A percentile compares a stretch with the other conserved stretches of the same genome.
phyloP scores from a whole-genome alignment of 2,329 filamentous ascomycete species.

The Colletotrichum australisinense region DNA sequence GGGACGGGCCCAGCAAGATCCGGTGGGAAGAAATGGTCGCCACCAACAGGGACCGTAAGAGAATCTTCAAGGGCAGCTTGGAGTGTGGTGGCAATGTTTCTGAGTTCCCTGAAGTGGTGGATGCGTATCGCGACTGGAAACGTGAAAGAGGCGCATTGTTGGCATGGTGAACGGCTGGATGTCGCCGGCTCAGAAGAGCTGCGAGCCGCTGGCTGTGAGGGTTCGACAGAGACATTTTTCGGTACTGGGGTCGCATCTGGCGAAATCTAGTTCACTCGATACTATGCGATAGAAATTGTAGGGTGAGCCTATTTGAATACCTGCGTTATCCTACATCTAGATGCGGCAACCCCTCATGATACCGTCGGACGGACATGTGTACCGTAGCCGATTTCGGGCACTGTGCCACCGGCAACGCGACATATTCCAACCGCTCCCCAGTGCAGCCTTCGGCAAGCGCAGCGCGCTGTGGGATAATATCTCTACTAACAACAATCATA shows the following conservation, averaged over 20 bases:
- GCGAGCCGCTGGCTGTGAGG: neutral
- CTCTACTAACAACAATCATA: constrained; percentile 4
- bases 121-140: neutral
- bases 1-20: constrained; percentile 1
- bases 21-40: constrained; percentile 18
- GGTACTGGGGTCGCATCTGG: neutral
- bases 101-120: neutral
- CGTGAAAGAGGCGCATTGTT: neutral
- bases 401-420: neutral
- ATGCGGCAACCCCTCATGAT: neutral
- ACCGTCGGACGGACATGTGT: neutral
- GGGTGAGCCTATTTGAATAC: neutral
- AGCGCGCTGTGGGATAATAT: neutral
- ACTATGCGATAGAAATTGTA: neutral
- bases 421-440: neutral
- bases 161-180: neutral
- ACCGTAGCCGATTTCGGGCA: neutral
- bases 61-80: neutral
- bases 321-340: neutral
- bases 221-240: neutral
- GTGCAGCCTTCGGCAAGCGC: neutral
- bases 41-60: constrained; percentile 20
- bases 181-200: neutral
- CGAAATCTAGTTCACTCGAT: neutral
- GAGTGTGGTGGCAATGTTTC: constrained; percentile 3